Evolutionary conservation across 1,284 basidiomycete genomes (phyloP), one percentile per base, ranked within the genome.

Genomic region (Cryptococcus neoformans): DNA sequence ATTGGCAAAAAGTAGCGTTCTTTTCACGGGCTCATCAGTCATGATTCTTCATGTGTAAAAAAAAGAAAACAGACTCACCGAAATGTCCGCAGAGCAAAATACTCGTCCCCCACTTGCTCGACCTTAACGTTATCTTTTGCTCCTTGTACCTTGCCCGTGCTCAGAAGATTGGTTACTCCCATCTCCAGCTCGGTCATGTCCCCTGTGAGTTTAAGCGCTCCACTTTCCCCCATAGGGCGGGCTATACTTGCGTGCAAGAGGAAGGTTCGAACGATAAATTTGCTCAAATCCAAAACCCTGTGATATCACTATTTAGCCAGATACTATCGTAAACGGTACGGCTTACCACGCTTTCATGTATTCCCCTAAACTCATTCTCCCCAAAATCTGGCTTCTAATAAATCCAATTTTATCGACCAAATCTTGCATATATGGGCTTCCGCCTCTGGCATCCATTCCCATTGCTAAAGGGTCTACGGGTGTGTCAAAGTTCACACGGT

Each of bases 111-210:
- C 3, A 90, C 82, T 35, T 78, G 81, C 58, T 89, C 87, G 47
- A 92, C 79, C 64, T 83, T 84, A 11, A 83, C 81, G 1, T 84
- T 83, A 3, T 85, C 83, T 65, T 85, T 84, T 58, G 70, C 67
- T 8, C 70, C 82, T 80, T 65, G 87, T 81, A 50, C 68, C 17
- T 69, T 63, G 3, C 75, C 77, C 1, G 75, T 74, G 16, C 80
- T 81, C 68, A 92, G 80, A 70, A 95, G 90, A 2, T 87, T 84
- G 64, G 85, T 87, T 53, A 94, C 75, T 0, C 88, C 86, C 74
- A 97, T 95, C 78, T 98, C 95, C 53, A 98, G 82, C 73, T 93
- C 90, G 0, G 94, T 89, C 91, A 96, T 94, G 73, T 98, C 94
- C 53, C 86, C 89, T 54, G 92, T 91, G 58, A 98, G 81, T 75